Percentiles rank a stretch among this genome's conserved stretches.
Evolutionary conservation across 2,329 filamentous ascomycete species (phyloP).

Genomic region (Aspergillus uvarum): DNA sequence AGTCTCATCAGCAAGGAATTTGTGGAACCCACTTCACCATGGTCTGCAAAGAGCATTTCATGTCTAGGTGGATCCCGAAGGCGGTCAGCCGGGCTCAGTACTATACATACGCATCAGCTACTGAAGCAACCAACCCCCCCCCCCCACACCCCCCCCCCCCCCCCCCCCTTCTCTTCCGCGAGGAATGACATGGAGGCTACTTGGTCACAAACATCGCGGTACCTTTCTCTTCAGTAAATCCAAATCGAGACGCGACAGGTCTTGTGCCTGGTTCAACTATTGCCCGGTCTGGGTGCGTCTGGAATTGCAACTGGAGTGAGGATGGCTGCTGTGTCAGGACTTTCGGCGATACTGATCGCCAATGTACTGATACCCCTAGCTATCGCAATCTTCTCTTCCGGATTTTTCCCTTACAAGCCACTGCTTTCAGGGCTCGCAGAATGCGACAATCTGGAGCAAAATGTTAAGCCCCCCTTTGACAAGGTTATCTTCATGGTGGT

Average conservation of each 20-base stretch:
- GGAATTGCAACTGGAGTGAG: slow-evolving; percentile 5
- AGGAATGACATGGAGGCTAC: background rate
- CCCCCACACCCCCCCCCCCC: too few species aligned
- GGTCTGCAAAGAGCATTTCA: background rate
- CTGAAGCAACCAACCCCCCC: too few species aligned
- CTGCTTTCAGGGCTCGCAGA: slow-evolving; percentile 80
- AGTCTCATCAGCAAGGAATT: background rate
- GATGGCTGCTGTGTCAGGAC: slow-evolving; percentile 29
- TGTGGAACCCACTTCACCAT: background rate
- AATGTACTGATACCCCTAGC: slow-evolving; percentile 77
- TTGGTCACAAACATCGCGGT: background rate
- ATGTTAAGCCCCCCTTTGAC: slow-evolving; percentile 68
- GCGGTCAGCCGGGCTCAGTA: background rate
- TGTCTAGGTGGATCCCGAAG: background rate
- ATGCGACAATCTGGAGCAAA: slow-evolving; percentile 54
- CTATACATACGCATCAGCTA: background rate
- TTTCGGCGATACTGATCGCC: slow-evolving; percentile 57
- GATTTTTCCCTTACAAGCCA: slow-evolving; percentile 98
- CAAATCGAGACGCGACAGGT: background rate
- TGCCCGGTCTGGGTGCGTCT: background rate
- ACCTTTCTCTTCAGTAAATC: background rate
- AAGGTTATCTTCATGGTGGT: slow-evolving; percentile 96
- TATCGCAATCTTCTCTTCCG: slow-evolving; percentile 74
- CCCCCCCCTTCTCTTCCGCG: background rate
- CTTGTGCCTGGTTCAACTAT: background rate